These are phyloP conservation scores for Verticillium alfalfae DNA, from an alignment of 2,329 filamentous ascomycete species.

Conservation along the genomic window DNA sequence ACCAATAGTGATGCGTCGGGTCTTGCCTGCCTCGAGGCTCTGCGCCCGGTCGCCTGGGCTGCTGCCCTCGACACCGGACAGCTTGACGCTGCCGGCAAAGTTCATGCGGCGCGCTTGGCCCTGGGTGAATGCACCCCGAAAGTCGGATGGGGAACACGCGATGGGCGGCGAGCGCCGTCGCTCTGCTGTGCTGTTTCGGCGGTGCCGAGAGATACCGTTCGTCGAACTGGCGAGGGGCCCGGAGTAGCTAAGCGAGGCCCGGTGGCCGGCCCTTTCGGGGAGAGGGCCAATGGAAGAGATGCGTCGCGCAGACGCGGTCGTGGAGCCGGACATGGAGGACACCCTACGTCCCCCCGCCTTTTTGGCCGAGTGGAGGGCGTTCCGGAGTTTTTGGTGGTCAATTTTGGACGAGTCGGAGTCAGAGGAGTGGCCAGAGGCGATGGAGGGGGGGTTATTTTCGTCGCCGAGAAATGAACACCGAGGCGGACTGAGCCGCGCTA, in stretches of 20 bases:
- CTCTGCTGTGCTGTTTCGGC: constrained; percentile 41
- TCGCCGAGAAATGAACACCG: constrained; percentile 33
- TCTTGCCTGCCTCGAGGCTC: constrained; percentile 7
- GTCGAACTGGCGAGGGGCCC: constrained; percentile 40
- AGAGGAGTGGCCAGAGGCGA: constrained; percentile 31
- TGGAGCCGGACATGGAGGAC: constrained; percentile 31
- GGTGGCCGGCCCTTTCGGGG: constrained; percentile 1
- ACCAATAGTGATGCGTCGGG: constrained; percentile 12
- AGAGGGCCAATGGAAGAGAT: constrained; percentile 29
- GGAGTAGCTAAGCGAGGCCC: constrained; percentile 28
- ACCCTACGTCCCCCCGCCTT: constrained; percentile 35
- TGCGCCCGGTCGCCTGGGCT: constrained; percentile 15
- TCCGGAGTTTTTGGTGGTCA: constrained; percentile 49
- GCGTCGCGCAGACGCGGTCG: constrained; percentile 30
- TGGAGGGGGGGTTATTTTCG: constrained; percentile 47
- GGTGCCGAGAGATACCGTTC: constrained; percentile 51
- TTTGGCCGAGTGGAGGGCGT: constrained; percentile 48
- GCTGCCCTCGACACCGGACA: constrained; percentile 11
- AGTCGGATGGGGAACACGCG: constrained; percentile 42
- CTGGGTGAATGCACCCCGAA: constrained; percentile 35
- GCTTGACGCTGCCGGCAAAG: constrained; percentile 32
- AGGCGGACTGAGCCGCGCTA: constrained; percentile 21
- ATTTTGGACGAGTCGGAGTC: constrained; percentile 46
- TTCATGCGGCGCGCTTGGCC: constrained; percentile 56
- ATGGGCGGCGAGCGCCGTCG: constrained; percentile 48